These are phyloP conservation scores for Raffaelea albimanens DNA, from an alignment of 2,329 filamentous ascomycete species.

Conservation along the genomic window DNA sequence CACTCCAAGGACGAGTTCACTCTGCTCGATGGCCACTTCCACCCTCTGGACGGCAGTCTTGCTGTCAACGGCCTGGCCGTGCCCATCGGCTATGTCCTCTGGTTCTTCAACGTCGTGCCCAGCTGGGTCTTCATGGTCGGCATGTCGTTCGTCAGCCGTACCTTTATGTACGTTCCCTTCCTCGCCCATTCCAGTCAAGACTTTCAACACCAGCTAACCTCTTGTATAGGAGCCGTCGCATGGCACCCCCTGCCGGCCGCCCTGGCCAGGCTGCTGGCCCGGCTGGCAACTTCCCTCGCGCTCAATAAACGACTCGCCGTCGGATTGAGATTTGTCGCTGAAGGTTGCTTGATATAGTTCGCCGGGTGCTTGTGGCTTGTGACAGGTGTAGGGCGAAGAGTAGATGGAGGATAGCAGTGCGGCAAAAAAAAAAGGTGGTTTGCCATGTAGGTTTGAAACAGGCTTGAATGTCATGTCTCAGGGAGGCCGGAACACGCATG, in stretches of 20 bases:
- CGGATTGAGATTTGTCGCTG: too few relatives aligned
- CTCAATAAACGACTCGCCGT: constrained; percentile 2
- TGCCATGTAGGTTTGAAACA: too few relatives aligned
- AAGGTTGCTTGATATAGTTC: too few relatives aligned
- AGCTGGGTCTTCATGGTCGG: constrained; percentile 73
- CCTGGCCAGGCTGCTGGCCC: constrained; percentile 17
- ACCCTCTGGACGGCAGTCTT: constrained; percentile 63
- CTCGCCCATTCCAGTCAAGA: not conserved
- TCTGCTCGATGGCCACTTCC: constrained; percentile 56
- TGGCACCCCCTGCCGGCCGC: constrained; percentile 10
- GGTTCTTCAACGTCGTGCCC: constrained; percentile 55
- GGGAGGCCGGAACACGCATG: too few relatives aligned
- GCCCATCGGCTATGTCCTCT: constrained; percentile 59
- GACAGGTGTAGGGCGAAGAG: too few relatives aligned
- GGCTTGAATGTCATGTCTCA: too few relatives aligned
- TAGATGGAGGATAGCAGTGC: too few relatives aligned
- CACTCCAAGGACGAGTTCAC: constrained; percentile 28
- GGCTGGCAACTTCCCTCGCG: constrained; percentile 9
- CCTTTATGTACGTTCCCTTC: constrained; percentile 57
- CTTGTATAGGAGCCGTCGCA: constrained; percentile 25
- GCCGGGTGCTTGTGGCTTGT: too few relatives aligned
- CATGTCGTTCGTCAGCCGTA: constrained; percentile 63
- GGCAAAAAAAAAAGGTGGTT: too few relatives aligned
- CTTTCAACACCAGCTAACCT: constrained; percentile 1
- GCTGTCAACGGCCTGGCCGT: constrained; percentile 52